These are phyloP conservation scores for Eutypella sp. DNA, from an alignment of 2,329 filamentous ascomycete genomes.

Conservation along the genomic window DNA sequence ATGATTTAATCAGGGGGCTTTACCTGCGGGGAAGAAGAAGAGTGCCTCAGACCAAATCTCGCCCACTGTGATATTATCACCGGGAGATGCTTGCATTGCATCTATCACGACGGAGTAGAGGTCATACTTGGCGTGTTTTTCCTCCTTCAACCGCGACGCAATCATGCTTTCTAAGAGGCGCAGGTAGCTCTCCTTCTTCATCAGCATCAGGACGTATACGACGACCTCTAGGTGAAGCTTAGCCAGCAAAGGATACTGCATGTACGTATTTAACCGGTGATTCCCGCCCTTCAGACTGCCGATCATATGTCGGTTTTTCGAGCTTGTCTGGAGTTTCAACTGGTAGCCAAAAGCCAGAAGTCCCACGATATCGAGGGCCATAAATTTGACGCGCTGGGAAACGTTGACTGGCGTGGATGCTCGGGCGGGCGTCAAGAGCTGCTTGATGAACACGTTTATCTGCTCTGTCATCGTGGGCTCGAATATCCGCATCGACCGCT, in stretches of 20 bases:
- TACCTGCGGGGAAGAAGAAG: constrained; percentile 17
- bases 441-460: constrained; percentile 13
- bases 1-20: no score
- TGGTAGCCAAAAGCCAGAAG: constrained; percentile 15
- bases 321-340: constrained; percentile 12
- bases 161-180: constrained; percentile 15
- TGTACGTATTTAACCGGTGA: constrained; percentile 9
- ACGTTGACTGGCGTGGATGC: constrained; percentile 11
- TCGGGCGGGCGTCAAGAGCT: constrained; percentile 4
- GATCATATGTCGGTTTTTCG: constrained; percentile 8
- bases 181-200: constrained; percentile 8
- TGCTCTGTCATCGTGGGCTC: constrained; percentile 12
- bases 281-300: constrained; percentile 7
- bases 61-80: constrained; percentile 7
- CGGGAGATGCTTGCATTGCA: background rate
- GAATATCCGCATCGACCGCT: constrained; percentile 14
- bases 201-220: background rate
- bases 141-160: constrained; percentile 9
- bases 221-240: background rate
- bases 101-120: constrained; percentile 14
- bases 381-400: constrained; percentile 6
- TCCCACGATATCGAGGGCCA: constrained; percentile 14
- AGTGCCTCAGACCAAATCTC: constrained; percentile 15
- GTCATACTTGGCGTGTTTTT: constrained; percentile 9
- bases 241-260: constrained; percentile 13